A percentile compares a stretch with the other conserved stretches of the same genome.
phyloP scores from a whole-genome alignment of 805 yeast species.

The Wickerhamomyces xylosicus region DNA sequence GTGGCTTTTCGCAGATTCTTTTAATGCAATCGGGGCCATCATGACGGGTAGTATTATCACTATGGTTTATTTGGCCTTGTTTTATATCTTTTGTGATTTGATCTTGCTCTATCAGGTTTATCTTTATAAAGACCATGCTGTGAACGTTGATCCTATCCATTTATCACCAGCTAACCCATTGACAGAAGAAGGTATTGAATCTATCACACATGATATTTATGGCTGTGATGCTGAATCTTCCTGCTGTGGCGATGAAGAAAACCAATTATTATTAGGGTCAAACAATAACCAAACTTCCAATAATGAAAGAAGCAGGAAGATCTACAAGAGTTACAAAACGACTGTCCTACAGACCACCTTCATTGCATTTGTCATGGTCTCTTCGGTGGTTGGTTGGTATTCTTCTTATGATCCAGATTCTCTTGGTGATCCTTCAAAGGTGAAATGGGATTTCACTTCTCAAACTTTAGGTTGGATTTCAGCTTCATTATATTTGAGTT shows the following conservation, averaged over 20 bases:
- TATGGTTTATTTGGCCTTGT: constrained; percentile 85
- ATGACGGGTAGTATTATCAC: constrained; percentile 89
- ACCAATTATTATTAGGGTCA: not conserved
- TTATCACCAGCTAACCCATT: constrained; percentile 85
- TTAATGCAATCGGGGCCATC: constrained; percentile 85
- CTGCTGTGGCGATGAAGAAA: not conserved
- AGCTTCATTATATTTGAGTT: constrained; percentile 70
- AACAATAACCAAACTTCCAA: not conserved
- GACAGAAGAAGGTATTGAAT: constrained; percentile 58
- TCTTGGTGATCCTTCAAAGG: constrained; percentile 26
- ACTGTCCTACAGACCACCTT: constrained; percentile 24
- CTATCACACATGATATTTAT: constrained; percentile 36
- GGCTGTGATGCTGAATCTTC: constrained; percentile 15
- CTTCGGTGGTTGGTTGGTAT: constrained; percentile 87
- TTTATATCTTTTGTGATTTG: constrained; percentile 86
- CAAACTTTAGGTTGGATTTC: constrained; percentile 80
- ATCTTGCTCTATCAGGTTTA: constrained; percentile 78
- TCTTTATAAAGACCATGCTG: constrained; percentile 55
- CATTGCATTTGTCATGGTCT: constrained; percentile 59
- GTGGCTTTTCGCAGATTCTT: constrained; percentile 92
- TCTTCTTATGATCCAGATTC: constrained; percentile 41
- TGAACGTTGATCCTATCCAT: constrained; percentile 60
- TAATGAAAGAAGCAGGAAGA: not conserved
- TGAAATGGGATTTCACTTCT: constrained; percentile 65
- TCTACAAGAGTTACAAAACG: constrained; percentile 11